Percentiles rank a stretch among this genome's conserved stretches.
Evolutionary conservation across 306 rosid genomes (phyloP).

Genomic region (Dalbergia cochinchinensis): DNA sequence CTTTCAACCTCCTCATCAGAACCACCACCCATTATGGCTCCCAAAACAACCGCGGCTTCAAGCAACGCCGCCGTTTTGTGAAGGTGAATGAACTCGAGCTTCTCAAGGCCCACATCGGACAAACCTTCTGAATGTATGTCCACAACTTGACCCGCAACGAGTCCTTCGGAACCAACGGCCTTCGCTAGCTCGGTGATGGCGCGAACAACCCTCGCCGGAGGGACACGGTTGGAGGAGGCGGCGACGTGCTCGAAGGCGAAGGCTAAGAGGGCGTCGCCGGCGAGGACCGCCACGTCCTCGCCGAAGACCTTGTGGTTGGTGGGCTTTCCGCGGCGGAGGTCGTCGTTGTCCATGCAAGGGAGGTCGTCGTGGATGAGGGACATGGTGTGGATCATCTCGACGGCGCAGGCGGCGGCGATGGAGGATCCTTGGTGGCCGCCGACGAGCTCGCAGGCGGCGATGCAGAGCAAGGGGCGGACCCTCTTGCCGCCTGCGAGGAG

Average conservation of each 20-base stretch:
- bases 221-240: slow-evolving; percentile 48
- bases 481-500: slow-evolving; percentile 86
- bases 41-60: slow-evolving; percentile 71
- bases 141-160: slow-evolving; percentile 79
- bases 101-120: slow-evolving; percentile 58
- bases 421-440: slow-evolving; percentile 61
- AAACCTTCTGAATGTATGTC: slow-evolving; percentile 66
- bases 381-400: slow-evolving; percentile 92
- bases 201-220: slow-evolving; percentile 52
- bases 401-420: slow-evolving; percentile 76
- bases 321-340: slow-evolving; percentile 81
- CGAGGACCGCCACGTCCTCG: slow-evolving; percentile 75
- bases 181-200: slow-evolving; percentile 66
- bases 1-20: slow-evolving; percentile 58
- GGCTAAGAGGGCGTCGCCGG: slow-evolving; percentile 78
- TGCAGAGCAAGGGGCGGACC: slow-evolving; percentile 73
- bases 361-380: slow-evolving; percentile 84
- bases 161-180: slow-evolving; percentile 70
- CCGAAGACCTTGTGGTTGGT: slow-evolving; percentile 80
- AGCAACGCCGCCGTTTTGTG: slow-evolving; percentile 79
- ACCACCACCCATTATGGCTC: slow-evolving; percentile 78
- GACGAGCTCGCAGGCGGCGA: slow-evolving; percentile 79
- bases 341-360: slow-evolving; percentile 88
- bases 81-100: slow-evolving; percentile 68
- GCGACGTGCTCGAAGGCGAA: slow-evolving; percentile 76